A percentile compares a stretch with the other conserved stretches of the same genome.
Conservation (phyloP, 768 basidiomycete species). For the Suillus variegatus region DNA sequence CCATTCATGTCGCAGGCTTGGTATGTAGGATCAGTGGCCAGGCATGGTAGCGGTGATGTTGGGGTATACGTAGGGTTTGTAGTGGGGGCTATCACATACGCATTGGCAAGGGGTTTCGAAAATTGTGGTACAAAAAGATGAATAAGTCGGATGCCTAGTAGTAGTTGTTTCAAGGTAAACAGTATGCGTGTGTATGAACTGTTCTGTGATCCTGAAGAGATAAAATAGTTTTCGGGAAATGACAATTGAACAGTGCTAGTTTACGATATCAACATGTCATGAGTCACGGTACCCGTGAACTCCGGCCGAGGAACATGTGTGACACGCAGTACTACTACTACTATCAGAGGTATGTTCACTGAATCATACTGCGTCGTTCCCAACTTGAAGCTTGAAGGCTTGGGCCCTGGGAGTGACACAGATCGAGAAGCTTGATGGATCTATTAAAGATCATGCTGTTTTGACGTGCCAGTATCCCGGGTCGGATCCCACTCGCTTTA, state of each 20-base stretch:
- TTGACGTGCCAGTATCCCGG: too few relatives aligned
- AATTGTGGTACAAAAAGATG: slow-evolving; percentile 12
- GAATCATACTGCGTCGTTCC: background rate
- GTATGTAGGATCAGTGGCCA: slow-evolving; percentile 52
- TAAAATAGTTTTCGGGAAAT: too few relatives aligned
- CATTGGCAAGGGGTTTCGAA: slow-evolving; percentile 30
- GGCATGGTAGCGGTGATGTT: slow-evolving; percentile 46
- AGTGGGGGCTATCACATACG: slow-evolving; percentile 34
- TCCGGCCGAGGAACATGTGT: too few relatives aligned
- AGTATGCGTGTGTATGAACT: background rate
- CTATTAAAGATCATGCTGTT: background rate
- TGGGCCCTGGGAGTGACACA: too few relatives aligned
- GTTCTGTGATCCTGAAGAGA: background rate
- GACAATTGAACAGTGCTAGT: background rate
- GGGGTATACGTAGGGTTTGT: slow-evolving; percentile 44
- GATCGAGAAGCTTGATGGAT: background rate
- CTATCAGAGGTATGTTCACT: too few relatives aligned
- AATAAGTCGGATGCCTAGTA: too few relatives aligned
- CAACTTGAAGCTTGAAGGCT: too few relatives aligned
- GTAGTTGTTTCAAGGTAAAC: background rate
- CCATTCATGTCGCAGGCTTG: slow-evolving; percentile 55
- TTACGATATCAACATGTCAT: background rate
- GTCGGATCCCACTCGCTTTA: background rate
- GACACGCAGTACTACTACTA: too few relatives aligned
- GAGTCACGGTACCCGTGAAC: too few relatives aligned